Conservation (phyloP, 108 stramenopile species). For the Seminavis robusta region DNA sequence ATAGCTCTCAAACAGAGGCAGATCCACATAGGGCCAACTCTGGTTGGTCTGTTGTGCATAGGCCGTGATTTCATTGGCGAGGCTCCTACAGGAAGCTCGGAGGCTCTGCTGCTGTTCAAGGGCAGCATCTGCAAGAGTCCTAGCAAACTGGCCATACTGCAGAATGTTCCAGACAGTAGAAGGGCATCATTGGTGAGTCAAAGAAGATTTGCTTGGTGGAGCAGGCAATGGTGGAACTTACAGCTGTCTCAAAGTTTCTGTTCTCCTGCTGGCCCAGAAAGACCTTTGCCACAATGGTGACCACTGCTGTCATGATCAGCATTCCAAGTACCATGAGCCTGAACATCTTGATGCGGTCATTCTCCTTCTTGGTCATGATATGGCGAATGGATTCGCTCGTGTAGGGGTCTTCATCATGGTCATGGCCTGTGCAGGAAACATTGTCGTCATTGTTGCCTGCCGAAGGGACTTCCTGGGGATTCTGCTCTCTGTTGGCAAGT, state of each 20-base stretch:
- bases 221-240: background rate
- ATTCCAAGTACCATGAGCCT: background rate
- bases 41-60: background rate
- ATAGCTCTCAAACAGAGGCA: conserved; percentile 7
- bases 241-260: background rate
- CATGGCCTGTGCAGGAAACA: too few relatives aligned
- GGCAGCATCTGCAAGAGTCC: background rate
- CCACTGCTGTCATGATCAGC: background rate
- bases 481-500: too few relatives aligned
- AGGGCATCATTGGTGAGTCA: background rate
- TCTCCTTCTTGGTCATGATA: too few relatives aligned
- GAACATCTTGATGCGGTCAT: too few relatives aligned
- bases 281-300: background rate
- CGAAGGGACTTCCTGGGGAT: too few relatives aligned
- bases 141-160: conserved; percentile 2
- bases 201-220: background rate
- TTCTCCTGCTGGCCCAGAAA: background rate
- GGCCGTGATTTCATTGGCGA: background rate
- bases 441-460: too few relatives aligned
- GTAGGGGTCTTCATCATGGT: too few relatives aligned
- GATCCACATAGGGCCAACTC: conserved; percentile 18
- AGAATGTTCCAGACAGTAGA: too few relatives aligned
- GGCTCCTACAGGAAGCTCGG: background rate
- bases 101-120: background rate
- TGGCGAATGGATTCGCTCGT: too few relatives aligned